phyloP scores from a whole-genome alignment of 768 basidiomycete genomes.

The Dictyophora rubrovolvata region DNA sequence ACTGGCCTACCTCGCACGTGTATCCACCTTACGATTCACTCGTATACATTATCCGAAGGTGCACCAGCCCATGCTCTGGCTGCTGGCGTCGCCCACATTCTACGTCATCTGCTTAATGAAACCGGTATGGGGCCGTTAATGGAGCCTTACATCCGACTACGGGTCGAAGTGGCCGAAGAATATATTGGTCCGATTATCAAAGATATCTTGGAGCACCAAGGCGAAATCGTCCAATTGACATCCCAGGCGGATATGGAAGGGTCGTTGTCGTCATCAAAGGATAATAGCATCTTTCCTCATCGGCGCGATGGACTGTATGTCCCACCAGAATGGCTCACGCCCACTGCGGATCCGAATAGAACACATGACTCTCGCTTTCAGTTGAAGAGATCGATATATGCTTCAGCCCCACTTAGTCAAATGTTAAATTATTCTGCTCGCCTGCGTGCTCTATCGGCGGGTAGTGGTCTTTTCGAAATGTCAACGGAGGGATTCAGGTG shows the following conservation, averaged over 20 bases:
- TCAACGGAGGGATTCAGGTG: constrained; percentile 62
- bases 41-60: constrained; percentile 32
- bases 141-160: constrained; percentile 69
- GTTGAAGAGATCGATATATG: constrained; percentile 57
- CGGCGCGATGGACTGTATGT: constrained; percentile 59
- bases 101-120: constrained; percentile 50
- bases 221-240: constrained; percentile 62
- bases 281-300: constrained; percentile 34
- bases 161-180: constrained; percentile 56
- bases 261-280: constrained; percentile 6
- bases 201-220: constrained; percentile 75
- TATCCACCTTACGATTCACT: constrained; percentile 44
- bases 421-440: constrained; percentile 76
- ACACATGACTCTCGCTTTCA: constrained; percentile 24
- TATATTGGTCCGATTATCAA: constrained; percentile 69
- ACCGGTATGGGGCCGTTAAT: constrained; percentile 64
- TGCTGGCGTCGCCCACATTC: constrained; percentile 53
- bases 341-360: constrained; percentile 38
- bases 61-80: constrained; percentile 43
- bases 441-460: constrained; percentile 71
- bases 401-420: constrained; percentile 65
- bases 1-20: constrained; percentile 62
- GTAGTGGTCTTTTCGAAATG: constrained; percentile 77
- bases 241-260: constrained; percentile 23
- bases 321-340: constrained; percentile 68